Evolutionary conservation across 2,329 filamentous ascomycete species (phyloP), one percentile per base, ranked within the genome.

Genomic region (Ceratocystis cubensis): DNA sequence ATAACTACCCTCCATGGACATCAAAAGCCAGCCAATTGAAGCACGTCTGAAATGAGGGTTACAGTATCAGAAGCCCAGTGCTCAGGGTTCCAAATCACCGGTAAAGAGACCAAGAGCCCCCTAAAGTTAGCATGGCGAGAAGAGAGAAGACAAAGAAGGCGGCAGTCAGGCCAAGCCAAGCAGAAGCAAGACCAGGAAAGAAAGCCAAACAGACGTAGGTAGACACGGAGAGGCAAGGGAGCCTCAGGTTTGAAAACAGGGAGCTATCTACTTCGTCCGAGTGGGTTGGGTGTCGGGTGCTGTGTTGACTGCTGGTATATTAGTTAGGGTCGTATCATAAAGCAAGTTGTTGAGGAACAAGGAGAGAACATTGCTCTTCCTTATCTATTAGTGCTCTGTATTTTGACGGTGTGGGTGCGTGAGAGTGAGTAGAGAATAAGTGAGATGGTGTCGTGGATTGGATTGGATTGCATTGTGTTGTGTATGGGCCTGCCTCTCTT

Each of bases 301-400:
- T 22, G n/a, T 22, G 17, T n/a, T 22, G 17, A 50, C 22, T 20
- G 46, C n/a, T 50, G 22, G 46, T 22, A 50, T 22, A 20, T 59
- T 17, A n/a, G 15, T 59, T 59, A 33, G 53, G 8, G 25, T 59
- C 5, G 53, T 20, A 59, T 59, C 10, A 37, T 59, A 33, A 20
- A 33, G 53, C 53, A 59, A 30, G 53, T 50, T 37, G 53, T 59
- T 59, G 28, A 59, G 53, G 13, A 37, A 59, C 53, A 59, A 37
- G 53, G 53, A n/a, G 53, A 37, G 53, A 33, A 59, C 53, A 59
- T 59, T 37, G 53, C 53, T 59, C 8, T 59, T 59, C 53, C 53
- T 59, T 59, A 59, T 59, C 53, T 59, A 30, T 17, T 20, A 57
- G 20, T 53, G 20, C 3, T 13, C 13, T 53, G 22, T 41, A 41